These are phyloP conservation scores for Sophora flavescens DNA, from an alignment of 306 rosid species.

Conservation along the genomic window DNA sequence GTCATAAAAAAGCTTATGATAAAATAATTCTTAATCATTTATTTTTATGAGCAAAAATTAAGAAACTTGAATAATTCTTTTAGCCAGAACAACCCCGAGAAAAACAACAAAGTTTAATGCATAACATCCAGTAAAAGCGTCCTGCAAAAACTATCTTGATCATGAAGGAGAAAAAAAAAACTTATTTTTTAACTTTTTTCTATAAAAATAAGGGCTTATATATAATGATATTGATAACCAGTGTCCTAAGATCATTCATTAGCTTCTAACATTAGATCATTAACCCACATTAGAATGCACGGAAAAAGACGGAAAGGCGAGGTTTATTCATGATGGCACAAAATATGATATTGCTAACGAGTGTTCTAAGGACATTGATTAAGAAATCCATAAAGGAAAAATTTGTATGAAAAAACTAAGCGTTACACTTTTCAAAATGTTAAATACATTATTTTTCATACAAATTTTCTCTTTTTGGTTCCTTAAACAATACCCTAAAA, in stretches of 20 bases:
- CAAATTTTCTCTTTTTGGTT: too few species aligned
- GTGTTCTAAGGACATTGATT: too few species aligned
- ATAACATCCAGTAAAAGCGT: neutral
- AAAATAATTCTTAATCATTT: neutral
- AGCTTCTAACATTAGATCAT: neutral
- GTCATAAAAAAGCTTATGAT: too few species aligned
- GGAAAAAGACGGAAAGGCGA: neutral
- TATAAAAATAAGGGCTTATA: conserved; percentile 25
- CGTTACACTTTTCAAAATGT: too few species aligned
- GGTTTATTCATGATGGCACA: conserved; percentile 11
- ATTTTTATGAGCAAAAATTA: neutral
- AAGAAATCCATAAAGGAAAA: too few species aligned
- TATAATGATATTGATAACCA: too few species aligned
- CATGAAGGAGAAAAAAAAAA: neutral
- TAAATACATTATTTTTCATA: too few species aligned
- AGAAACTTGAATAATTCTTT: neutral
- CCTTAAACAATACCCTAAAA: too few species aligned
- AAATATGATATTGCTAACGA: too few species aligned
- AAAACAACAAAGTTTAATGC: neutral
- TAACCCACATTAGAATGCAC: neutral
- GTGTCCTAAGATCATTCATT: too few species aligned
- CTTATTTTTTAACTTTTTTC: neutral
- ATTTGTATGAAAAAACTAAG: too few species aligned
- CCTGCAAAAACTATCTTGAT: neutral
- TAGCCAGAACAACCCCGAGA: neutral